Conservation (phyloP, 1,284 basidiomycete species). For the Pyrrhoderma noxium region DNA sequence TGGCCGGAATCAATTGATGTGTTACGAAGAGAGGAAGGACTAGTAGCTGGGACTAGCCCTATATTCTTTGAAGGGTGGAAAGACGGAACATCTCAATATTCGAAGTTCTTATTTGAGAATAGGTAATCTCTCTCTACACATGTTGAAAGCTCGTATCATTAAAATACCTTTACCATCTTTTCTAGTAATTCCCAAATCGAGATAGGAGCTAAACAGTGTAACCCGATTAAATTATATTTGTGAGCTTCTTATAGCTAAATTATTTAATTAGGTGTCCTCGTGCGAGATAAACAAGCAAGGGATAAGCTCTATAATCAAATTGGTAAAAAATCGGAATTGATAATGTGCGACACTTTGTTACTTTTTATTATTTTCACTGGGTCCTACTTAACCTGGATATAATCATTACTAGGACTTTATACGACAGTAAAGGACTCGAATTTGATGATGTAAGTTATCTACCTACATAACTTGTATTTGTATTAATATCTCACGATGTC, state of each 20-base stretch:
- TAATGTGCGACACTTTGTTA: slow-evolving; percentile 27
- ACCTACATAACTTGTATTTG: not conserved
- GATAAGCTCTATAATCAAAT: slow-evolving; percentile 44
- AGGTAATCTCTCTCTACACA: slow-evolving; percentile 31
- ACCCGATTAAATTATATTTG: slow-evolving; percentile 13
- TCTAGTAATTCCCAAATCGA: slow-evolving; percentile 33
- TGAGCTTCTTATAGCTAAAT: not conserved
- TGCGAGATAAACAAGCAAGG: slow-evolving; percentile 50
- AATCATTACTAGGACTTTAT: slow-evolving; percentile 48
- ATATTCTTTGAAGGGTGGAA: slow-evolving; percentile 53
- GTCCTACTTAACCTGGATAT: too few species aligned
- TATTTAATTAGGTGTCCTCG: slow-evolving; percentile 59
- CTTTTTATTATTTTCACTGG: not conserved
- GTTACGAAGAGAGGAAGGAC: slow-evolving; percentile 49
- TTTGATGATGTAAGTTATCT: slow-evolving; percentile 52
- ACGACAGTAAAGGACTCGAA: slow-evolving; percentile 69
- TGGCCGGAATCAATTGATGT: slow-evolving; percentile 64
- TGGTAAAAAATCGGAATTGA: slow-evolving; percentile 47
- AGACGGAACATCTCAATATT: slow-evolving; percentile 42
- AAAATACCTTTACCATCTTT: too few species aligned
- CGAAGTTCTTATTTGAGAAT: slow-evolving; percentile 50
- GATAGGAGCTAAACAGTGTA: slow-evolving; percentile 65
- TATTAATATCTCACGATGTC: not conserved
- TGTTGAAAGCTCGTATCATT: too few species aligned
- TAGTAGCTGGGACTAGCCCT: slow-evolving; percentile 53